Evolutionary conservation across 805 yeast genomes (phyloP), one percentile per base, ranked within the genome.

Genomic region (Spathaspora girioi): DNA sequence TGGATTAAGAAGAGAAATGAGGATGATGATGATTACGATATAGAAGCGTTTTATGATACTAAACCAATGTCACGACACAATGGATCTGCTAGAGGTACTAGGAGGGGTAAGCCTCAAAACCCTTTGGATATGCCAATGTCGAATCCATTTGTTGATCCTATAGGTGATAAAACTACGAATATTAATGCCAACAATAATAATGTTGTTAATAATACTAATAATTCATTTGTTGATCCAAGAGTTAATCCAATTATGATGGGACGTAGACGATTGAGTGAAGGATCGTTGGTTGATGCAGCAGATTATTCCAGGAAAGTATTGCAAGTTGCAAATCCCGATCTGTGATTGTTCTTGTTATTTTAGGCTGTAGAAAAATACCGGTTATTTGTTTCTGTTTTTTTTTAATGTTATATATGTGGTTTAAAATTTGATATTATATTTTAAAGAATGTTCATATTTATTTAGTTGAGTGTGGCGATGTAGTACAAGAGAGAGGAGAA

Each of bases 311-410:
- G 91, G 63, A 89, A 89, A 70, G 83, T 89, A 17, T 74, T 92
- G 45, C 85, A 90, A 53, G 96, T 92, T 11, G 92, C 96, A 32
- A 92, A 92, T 62, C 97, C 97, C 1, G 96, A 89, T 65, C 45
- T 47, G 47, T 18, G 40, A 43, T 20, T 14, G 26, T 42, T 19
- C 5, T 10, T 4, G 6, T n/a, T n/a, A n/a, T 5, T 5, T 41
- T 19, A n/a, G 23, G 6, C 20, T 18, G 5, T 19, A 20, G 11
- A 12, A 32, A 46, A 43, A 26, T 43, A 15, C 20, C 9, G 32
- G 12, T 31, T 31, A 29, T 45, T 29, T 31, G 5, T 45, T 29
- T 18, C 14, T 17, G 10, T 27, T 43, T 43, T 19, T 43, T 43
- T 15, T n/a, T 12, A 27, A 23, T 19, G 17, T 38, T 15, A n/a